These are phyloP conservation scores for Russula sp. DNA, from an alignment of 768 basidiomycete species.

Conservation along the genomic window DNA sequence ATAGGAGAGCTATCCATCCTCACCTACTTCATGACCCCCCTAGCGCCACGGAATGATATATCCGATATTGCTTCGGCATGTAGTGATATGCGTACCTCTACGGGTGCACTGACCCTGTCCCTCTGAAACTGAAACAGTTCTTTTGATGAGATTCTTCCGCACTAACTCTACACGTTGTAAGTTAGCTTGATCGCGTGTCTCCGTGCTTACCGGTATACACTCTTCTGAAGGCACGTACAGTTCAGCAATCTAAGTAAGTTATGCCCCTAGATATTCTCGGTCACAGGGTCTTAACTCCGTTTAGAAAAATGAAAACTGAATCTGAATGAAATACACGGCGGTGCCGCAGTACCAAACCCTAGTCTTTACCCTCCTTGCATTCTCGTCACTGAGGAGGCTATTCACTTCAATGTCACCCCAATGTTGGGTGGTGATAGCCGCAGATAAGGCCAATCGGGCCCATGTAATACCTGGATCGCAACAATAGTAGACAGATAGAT, in stretches of 20 bases:
- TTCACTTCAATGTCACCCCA: neutral
- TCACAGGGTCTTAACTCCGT: constrained; percentile 7
- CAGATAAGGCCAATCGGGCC: neutral
- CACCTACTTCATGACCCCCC: neutral
- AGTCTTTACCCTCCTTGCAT: neutral
- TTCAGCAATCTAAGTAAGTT: neutral
- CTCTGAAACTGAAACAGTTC: neutral
- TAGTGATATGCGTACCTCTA: neutral
- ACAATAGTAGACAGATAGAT: too few relatives aligned
- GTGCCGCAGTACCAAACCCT: neutral
- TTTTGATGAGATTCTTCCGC: neutral
- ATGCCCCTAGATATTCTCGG: neutral
- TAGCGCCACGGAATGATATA: neutral
- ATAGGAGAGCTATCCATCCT: neutral
- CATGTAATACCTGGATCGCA: neutral
- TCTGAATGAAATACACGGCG: neutral
- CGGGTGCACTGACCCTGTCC: neutral
- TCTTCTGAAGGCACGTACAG: neutral
- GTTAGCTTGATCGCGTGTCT: neutral
- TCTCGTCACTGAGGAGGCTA: neutral
- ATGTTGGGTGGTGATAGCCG: neutral
- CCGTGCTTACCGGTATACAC: constrained; percentile 6
- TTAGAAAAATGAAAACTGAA: neutral
- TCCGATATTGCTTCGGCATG: neutral
- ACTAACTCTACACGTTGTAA: neutral